Conservation (phyloP, 1,284 basidiomycete species). For the Xerocomus minutiporus region DNA sequence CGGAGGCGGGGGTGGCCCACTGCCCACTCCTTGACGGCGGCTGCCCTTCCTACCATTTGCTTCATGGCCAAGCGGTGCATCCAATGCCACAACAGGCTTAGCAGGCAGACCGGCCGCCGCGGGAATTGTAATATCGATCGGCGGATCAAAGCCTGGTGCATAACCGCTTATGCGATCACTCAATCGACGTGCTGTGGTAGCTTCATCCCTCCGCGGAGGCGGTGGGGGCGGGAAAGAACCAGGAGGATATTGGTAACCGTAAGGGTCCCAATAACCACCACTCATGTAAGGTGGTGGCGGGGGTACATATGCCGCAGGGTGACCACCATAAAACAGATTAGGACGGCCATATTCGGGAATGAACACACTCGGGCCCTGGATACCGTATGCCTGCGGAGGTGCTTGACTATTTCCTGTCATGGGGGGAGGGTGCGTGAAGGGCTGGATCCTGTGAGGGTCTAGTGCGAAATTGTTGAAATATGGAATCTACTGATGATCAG, state of each 20-base stretch:
- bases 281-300: constrained; percentile 44
- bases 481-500: constrained; percentile 53
- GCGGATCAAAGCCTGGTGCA: constrained; percentile 49
- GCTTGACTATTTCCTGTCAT: constrained; percentile 58
- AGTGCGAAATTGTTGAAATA: constrained; percentile 92
- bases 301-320: constrained; percentile 38
- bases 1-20: constrained; percentile 59
- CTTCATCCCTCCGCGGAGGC: constrained; percentile 52
- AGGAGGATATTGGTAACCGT: constrained; percentile 39
- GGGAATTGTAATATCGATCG: constrained; percentile 46
- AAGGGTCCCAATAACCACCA: constrained; percentile 54
- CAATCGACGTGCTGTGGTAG: constrained; percentile 52
- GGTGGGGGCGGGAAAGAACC: constrained; percentile 35
- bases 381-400: constrained; percentile 75
- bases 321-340: constrained; percentile 42
- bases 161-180: constrained; percentile 75
- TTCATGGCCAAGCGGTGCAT: constrained; percentile 45
- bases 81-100: constrained; percentile 63
- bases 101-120: constrained; percentile 69
- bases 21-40: constrained; percentile 36
- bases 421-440: constrained; percentile 72
- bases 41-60: constrained; percentile 38
- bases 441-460: constrained; percentile 88
- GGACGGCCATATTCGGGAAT: constrained; percentile 44
- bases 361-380: constrained; percentile 55